Base-by-base conservation (phyloP, 2,329 filamentous ascomycete genomes). In the Tolypocladium nubicola region DNA sequence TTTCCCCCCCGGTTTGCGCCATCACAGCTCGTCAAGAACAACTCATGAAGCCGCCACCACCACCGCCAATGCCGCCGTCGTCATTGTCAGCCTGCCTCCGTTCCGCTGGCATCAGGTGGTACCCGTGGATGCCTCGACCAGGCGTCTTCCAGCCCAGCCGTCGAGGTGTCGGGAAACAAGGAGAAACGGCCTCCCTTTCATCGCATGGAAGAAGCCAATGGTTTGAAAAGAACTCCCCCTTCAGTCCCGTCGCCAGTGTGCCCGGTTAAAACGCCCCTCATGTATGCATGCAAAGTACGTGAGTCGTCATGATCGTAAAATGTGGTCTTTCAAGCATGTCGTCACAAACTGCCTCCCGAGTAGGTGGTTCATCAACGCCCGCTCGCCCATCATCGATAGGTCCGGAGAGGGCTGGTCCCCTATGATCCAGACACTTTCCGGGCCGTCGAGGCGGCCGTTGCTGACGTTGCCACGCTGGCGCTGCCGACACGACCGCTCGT, bases 401-500 rank as follows among this genome's bases (percentile, higher is more conserved):
- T 59, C 53, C 64, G 62, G 57, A 57, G 57, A 39, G 58, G 23
- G 54, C 60, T 61, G 57, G 61, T 62, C 59, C 61, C 68, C 66
- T 72, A 70, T 56, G 70, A 67, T 55, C 70, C 78, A 54, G 79
- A 82, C 57, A 83, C 77, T 72, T 84, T 84, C 59, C 81, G 75
- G 43, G 74, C 75, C 30, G 77, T 73, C 8, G 78, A 73, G 33
- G 72, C 68, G 58, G 73, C 73, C 45, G 70, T 72, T 55, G 71
- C 72, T n/a, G 75, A 73, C 23, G 70, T 71, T 39, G 73, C 68
- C 55, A 67, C 70, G 63, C 74, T 79, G 58, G 81, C 74, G 67
- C 83, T 87, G 54, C 83, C 84, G 16, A 87, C 75, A 47, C 85
- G 79, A 41, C 84, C 84, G 64, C 84, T 87, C 5, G 81, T 85